Conservation (phyloP, 768 basidiomycete genomes). For the Trametes cubensis region DNA sequence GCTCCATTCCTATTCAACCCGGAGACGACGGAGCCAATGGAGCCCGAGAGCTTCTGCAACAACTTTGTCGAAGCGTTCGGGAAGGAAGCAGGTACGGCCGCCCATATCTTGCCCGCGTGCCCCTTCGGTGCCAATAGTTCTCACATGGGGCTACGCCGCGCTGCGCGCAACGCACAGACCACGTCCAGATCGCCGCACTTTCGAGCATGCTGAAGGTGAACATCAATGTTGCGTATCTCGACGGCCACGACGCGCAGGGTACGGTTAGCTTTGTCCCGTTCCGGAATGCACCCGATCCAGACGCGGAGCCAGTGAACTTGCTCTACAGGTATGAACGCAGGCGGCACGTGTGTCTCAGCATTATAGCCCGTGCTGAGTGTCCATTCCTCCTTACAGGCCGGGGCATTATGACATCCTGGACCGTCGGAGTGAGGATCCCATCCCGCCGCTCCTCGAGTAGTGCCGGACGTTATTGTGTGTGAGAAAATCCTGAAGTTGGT, state of each 20-base stretch:
- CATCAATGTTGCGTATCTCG: slow-evolving; percentile 79
- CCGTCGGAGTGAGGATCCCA: slow-evolving; percentile 30
- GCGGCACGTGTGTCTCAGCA: neutral
- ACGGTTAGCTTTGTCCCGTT: slow-evolving; percentile 72
- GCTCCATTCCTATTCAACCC: slow-evolving; percentile 77
- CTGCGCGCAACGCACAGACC: slow-evolving; percentile 49
- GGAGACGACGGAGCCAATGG: slow-evolving; percentile 61
- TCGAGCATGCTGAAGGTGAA: slow-evolving; percentile 67
- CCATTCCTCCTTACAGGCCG: slow-evolving; percentile 51
- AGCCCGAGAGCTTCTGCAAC: slow-evolving; percentile 70
- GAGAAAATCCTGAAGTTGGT: neutral
- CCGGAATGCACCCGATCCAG: slow-evolving; percentile 46
- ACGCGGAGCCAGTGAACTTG: slow-evolving; percentile 56
- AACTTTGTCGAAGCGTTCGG: slow-evolving; percentile 76
- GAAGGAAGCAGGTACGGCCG: slow-evolving; percentile 67
- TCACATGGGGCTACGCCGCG: neutral
- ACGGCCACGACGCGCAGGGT: slow-evolving; percentile 54
- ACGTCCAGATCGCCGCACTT: slow-evolving; percentile 81
- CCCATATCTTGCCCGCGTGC: neutral
- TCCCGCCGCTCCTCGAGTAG: slow-evolving; percentile 19
- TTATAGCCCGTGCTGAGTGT: neutral
- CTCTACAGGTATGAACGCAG: slow-evolving; percentile 66
- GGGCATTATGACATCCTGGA: slow-evolving; percentile 86
- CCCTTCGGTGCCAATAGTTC: neutral
- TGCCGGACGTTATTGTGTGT: neutral